These are phyloP conservation scores for Didymosphaeria variabile DNA, from an alignment of 2,329 filamentous ascomycete genomes.

Conservation along the genomic window DNA sequence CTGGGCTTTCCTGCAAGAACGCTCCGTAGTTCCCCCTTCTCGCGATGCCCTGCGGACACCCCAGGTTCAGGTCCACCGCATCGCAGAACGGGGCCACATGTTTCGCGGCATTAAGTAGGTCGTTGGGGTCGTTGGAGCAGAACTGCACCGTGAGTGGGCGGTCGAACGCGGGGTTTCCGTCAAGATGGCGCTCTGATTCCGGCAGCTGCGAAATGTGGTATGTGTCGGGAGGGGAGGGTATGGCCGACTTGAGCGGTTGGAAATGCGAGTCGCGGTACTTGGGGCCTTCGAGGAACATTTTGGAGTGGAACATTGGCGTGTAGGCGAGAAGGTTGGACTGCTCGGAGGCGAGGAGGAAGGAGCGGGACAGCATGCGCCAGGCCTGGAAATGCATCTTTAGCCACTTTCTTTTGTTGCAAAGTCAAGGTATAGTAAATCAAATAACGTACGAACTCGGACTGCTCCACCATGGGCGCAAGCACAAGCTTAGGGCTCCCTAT, in stretches of 20 bases:
- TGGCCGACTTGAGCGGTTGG: slow-evolving; percentile 65
- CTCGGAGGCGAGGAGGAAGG: slow-evolving; percentile 75
- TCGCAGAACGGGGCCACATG: slow-evolving; percentile 88
- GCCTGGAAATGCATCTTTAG: slow-evolving; percentile 66
- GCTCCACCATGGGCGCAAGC: slow-evolving; percentile 96
- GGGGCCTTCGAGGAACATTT: slow-evolving; percentile 79
- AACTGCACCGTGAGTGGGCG: slow-evolving; percentile 96
- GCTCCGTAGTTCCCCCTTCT: slow-evolving; percentile 90
- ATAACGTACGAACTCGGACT: slow-evolving; percentile 88
- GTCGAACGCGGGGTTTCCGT: slow-evolving; percentile 86
- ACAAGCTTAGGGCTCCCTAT: slow-evolving; percentile 91
- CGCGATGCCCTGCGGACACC: slow-evolving; percentile 96
- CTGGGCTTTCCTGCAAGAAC: slow-evolving; percentile 93
- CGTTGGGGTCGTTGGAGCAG: slow-evolving; percentile 87
- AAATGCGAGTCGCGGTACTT: slow-evolving; percentile 84
- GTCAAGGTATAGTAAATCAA: neutral
- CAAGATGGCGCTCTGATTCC: slow-evolving; percentile 61
- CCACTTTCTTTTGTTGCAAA: neutral
- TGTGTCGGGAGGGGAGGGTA: slow-evolving; percentile 46
- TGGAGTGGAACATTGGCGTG: slow-evolving; percentile 95
- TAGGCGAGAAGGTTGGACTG: slow-evolving; percentile 77
- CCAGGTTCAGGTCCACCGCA: slow-evolving; percentile 93
- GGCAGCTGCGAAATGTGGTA: slow-evolving; percentile 45
- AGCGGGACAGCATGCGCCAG: slow-evolving; percentile 95
- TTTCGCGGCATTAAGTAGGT: slow-evolving; percentile 79